Base-by-base conservation (phyloP, 2,329 filamentous ascomycete genomes). In the Pseudogymnoascus sp. region DNA sequence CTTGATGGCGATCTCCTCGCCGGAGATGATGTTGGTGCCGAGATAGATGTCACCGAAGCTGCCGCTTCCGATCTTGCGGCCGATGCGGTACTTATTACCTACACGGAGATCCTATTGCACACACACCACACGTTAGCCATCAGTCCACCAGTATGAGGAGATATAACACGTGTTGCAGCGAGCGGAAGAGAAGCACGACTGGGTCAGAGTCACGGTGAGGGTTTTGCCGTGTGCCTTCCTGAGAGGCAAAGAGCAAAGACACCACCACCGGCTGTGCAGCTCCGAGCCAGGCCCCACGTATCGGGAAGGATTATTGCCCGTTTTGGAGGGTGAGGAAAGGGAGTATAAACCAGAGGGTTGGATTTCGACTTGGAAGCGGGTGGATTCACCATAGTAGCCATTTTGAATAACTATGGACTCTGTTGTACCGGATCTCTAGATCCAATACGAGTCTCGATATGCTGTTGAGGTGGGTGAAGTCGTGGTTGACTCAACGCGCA, bases 1-100 rank as follows among this genome's bases (percentile, higher is more conserved):
- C 83, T 99, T 99, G 83, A 99, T 99, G 76, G 95, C 95, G 72
- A 99, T 97, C 79, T 99, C 95, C 78, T 99, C 95, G 67, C 95
- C 95, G 3, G 95, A 97, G 78, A 97, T 97, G 80, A 99, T 97
- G 83, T 99, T 97, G 77, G 95, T 99, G 72, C 95, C 95, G 62
- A 97, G 87, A 79, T 97, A 99, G 76, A 99, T 97, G 73, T 97
- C 95, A 81, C 95, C 95, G 77, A 99, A 99, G 74, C 88, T 93
- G 70, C 95, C 95, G 71, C 92, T 96, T 72, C 95, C 95, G 74
- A 99, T 99, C 85, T 99, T 99, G 73, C 95, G 91, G 77, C 95
- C 95, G 78, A 99, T 97, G 73, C 95, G 92, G 87, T 99, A 99
- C 77, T 99, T 97, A 79, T 97, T 97, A 79, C 95, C 95, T 79